Evolutionary conservation across 2,329 filamentous ascomycete genomes (phyloP).

Genomic region (Pseudogymnoascus sp.): DNA sequence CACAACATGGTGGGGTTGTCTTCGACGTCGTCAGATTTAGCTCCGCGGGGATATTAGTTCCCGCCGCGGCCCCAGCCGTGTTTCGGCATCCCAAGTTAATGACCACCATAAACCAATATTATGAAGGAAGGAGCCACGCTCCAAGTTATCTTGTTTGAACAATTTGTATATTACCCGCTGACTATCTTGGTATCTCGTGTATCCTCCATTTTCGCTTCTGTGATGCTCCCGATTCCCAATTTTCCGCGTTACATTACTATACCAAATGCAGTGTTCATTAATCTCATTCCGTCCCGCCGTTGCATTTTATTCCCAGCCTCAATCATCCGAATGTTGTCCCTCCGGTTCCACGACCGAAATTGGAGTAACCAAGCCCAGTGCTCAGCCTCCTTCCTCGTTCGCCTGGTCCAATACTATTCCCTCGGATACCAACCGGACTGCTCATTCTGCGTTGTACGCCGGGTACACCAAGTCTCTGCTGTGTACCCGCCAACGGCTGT

Average conservation of each 20-base stretch:
- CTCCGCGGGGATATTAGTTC: background rate
- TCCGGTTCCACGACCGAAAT: constrained; percentile 25
- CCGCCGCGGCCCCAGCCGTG: background rate
- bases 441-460: constrained; percentile 21
- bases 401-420: constrained; percentile 25
- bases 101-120: background rate
- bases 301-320: background rate
- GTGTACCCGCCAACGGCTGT: constrained; percentile 12
- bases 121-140: background rate
- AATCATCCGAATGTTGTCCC: constrained; percentile 23
- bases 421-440: constrained; percentile 24
- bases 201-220: background rate
- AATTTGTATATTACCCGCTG: background rate
- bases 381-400: constrained; percentile 24
- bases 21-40: background rate
- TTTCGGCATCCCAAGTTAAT: background rate
- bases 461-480: constrained; percentile 3
- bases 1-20: background rate
- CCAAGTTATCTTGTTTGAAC: background rate
- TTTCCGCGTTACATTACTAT: constrained; percentile 2
- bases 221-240: background rate
- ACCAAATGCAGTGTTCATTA: background rate
- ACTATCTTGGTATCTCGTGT: background rate
- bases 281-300: background rate
- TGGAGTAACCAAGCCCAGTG: constrained; percentile 27